These are phyloP conservation scores for Podospora tetraspora DNA, from an alignment of 495 filamentous ascomycete species.

Conservation along the genomic window DNA sequence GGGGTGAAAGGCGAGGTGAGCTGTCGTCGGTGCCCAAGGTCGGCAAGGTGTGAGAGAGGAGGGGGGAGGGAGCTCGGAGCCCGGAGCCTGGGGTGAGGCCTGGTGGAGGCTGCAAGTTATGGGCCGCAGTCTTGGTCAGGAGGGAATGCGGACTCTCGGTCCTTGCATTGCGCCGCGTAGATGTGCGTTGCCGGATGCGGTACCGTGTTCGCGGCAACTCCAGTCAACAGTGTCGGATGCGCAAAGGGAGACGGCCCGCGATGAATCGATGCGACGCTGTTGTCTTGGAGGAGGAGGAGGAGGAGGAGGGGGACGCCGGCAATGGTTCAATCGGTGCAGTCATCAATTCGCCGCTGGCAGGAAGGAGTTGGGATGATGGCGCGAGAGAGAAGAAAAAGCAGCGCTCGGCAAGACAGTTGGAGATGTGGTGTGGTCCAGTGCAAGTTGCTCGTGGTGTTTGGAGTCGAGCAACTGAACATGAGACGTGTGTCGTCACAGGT, in stretches of 20 bases:
- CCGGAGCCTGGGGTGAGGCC: not conserved
- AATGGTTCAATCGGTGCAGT: not conserved
- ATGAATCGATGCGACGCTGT: conserved; percentile 1
- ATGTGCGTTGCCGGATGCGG: conserved; percentile 12
- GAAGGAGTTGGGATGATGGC: not conserved
- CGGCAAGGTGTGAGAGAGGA: not conserved
- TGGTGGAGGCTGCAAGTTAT: not conserved
- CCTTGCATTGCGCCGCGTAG: conserved; percentile 5
- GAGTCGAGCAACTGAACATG: conserved; percentile 2
- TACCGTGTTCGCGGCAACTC: conserved; percentile 4
- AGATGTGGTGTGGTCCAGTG: not conserved
- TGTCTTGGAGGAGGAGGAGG: not conserved
- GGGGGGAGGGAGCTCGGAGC: not conserved
- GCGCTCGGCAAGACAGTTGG: not conserved
- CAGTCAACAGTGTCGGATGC: conserved; percentile 1
- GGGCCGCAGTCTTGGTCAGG: not conserved
- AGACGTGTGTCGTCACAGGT: conserved; percentile 18
- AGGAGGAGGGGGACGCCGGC: not conserved
- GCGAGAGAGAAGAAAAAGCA: not conserved
- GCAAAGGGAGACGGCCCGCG: not conserved
- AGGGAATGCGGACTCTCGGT: not conserved
- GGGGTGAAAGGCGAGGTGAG: not conserved
- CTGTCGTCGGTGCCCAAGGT: conserved; percentile 1
- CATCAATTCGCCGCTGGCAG: not conserved
- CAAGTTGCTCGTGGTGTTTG: not conserved